A percentile compares a stretch with the other conserved stretches of the same genome.
phyloP scores from a whole-genome alignment of 2,329 filamentous ascomycete genomes.

The Ascochyta lentis region DNA sequence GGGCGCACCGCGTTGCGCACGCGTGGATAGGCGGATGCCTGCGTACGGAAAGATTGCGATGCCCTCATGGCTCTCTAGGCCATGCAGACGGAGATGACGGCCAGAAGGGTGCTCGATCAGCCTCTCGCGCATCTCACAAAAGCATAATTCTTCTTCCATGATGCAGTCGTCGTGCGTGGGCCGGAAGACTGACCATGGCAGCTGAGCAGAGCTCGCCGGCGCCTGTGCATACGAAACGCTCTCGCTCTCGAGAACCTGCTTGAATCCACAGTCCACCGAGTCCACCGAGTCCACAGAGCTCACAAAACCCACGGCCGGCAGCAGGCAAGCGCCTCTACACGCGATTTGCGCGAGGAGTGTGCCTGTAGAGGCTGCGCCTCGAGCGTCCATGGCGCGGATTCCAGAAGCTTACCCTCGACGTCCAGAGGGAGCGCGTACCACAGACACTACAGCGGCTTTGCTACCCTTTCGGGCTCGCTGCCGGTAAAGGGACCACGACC shows the following conservation, averaged over 20 bases:
- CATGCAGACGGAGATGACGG: constrained; percentile 45
- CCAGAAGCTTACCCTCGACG: constrained; percentile 42
- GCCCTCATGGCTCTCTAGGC: constrained; percentile 35
- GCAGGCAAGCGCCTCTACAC: constrained; percentile 14
- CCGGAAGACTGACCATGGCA: constrained; percentile 27
- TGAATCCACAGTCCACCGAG: constrained; percentile 26
- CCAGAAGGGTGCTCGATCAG: constrained; percentile 37
- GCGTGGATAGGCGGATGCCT: constrained; percentile 44
- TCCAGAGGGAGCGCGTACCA: constrained; percentile 39
- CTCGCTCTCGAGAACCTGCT: constrained; percentile 37
- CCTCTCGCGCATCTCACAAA: constrained; percentile 33
- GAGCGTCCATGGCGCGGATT: constrained; percentile 34
- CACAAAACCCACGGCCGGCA: constrained; percentile 22
- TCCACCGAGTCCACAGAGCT: constrained; percentile 25
- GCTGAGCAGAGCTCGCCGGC: constrained; percentile 31
- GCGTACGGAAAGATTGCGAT: constrained; percentile 43
- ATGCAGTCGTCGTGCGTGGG: constrained; percentile 3
- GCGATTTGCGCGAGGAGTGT: constrained; percentile 17
- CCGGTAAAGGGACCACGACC: constrained; percentile 25
- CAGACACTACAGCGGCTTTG: constrained; percentile 43
- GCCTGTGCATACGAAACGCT: constrained; percentile 24
- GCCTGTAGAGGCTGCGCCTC: constrained; percentile 26
- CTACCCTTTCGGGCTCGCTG: constrained; percentile 37
- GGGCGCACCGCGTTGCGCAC: constrained; percentile 19
- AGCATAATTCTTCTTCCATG: constrained; percentile 32